Evolutionary conservation across 1,284 basidiomycete species (phyloP).

Genomic region (Neonothopanus nambi): DNA sequence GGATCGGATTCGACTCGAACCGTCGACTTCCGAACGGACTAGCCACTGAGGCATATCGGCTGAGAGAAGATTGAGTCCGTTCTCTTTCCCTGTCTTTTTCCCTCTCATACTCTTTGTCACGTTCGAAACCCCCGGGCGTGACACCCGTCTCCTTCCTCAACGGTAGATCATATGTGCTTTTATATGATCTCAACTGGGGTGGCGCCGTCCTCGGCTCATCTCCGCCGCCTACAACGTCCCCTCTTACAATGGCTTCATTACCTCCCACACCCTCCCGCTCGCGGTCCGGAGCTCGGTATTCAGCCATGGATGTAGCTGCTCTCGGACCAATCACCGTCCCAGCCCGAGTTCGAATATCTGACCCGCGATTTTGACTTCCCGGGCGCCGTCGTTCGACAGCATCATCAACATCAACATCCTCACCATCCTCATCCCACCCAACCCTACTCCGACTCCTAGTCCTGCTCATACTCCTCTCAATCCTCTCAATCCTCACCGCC

Average conservation of each 20-base stretch:
- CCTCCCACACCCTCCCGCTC: constrained; percentile 22
- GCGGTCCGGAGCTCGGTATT: constrained; percentile 29
- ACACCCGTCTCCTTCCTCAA: neutral
- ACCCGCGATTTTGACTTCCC: neutral
- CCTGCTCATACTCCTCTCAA: constrained; percentile 16
- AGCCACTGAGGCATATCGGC: constrained; percentile 9
- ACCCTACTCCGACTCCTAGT: constrained; percentile 10
- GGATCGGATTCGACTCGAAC: constrained; percentile 1
- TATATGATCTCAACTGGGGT: constrained; percentile 10
- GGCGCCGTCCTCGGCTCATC: constrained; percentile 12
- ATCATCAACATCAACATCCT: constrained; percentile 2
- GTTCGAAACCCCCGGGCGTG: constrained; percentile 2
- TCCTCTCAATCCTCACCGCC: constrained; percentile 22
- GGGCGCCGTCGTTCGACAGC: constrained; percentile 9
- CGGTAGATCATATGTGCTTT: constrained; percentile 7
- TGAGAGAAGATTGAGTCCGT: constrained; percentile 5
- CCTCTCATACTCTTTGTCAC: constrained; percentile 19
- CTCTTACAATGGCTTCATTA: constrained; percentile 24
- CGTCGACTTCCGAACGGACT: constrained; percentile 31
- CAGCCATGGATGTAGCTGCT: constrained; percentile 55
- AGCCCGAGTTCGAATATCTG: constrained; percentile 13
- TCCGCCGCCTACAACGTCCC: constrained; percentile 5
- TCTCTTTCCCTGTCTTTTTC: neutral
- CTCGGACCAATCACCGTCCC: constrained; percentile 29
- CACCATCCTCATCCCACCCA: constrained; percentile 12